Evolutionary conservation across 202 grass and related monocot species (phyloP).

Genomic region (Setaria italica): DNA sequence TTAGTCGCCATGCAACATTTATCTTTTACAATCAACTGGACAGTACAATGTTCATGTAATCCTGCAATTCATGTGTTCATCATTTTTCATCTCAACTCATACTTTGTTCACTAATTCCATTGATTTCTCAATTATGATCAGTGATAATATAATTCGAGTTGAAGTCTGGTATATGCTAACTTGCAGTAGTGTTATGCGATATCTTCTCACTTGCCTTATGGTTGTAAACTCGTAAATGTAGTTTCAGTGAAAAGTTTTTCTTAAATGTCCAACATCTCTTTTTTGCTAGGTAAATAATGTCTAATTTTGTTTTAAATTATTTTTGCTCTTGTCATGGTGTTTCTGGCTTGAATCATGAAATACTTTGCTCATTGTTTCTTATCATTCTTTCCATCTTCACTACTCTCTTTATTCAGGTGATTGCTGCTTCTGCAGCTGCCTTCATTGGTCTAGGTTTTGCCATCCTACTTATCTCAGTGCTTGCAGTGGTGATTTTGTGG

Average conservation of each 20-base stretch:
- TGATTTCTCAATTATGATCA: not conserved
- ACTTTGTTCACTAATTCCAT: not conserved
- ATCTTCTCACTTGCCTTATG: slow-evolving; percentile 25
- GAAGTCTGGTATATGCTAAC: not conserved
- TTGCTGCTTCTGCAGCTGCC: slow-evolving; percentile 59
- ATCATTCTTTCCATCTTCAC: slow-evolving; percentile 39
- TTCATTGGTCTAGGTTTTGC: slow-evolving; percentile 76
- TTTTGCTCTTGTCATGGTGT: not conserved
- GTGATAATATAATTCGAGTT: slow-evolving; percentile 3
- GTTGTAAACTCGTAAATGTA: slow-evolving; percentile 17
- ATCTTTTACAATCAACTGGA: slow-evolving; percentile 7
- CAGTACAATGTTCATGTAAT: not conserved
- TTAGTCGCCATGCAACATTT: not conserved
- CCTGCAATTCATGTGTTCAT: not conserved
- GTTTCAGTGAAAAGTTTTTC: slow-evolving; percentile 29
- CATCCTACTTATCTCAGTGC: slow-evolving; percentile 57
- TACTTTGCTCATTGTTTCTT: slow-evolving; percentile 30
- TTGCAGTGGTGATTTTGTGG: slow-evolving; percentile 74
- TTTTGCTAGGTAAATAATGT: not conserved
- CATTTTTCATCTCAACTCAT: not conserved
- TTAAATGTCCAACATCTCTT: not conserved
- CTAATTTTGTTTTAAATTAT: not conserved
- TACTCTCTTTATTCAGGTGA: slow-evolving; percentile 62
- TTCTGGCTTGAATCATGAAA: slow-evolving; percentile 34
- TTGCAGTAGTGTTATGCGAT: not conserved